These are phyloP conservation scores for Colletotrichum simmondsii DNA, from an alignment of 2,329 filamentous ascomycete genomes.

Conservation along the genomic window DNA sequence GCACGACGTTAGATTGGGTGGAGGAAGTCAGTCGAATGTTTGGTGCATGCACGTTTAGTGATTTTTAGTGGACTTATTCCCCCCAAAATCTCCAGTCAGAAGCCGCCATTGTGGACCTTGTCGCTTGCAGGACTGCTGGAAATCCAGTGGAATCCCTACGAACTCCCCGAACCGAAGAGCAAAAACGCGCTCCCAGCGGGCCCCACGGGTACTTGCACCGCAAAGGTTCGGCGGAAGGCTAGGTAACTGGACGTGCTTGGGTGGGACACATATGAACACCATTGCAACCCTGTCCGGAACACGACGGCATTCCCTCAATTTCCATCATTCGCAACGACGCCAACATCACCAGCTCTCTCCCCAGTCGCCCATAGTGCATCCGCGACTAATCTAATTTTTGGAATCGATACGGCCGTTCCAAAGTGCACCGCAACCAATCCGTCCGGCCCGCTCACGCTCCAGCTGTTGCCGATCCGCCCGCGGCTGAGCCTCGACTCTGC, in stretches of 20 bases:
- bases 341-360: slow-evolving; percentile 17
- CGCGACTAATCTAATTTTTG: background rate
- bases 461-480: slow-evolving; percentile 20
- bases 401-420: slow-evolving; percentile 8
- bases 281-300: slow-evolving; percentile 35
- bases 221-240: background rate
- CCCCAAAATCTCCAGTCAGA: slow-evolving; percentile 28
- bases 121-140: slow-evolving; percentile 10
- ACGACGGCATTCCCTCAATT: slow-evolving; percentile 33
- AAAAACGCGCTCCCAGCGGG: slow-evolving; percentile 29
- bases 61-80: slow-evolving; percentile 30
- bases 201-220: slow-evolving; percentile 30
- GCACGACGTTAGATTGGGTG: slow-evolving; percentile 24
- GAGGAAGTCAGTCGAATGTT: slow-evolving; percentile 19
- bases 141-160: slow-evolving; percentile 19
- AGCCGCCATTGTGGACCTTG: slow-evolving; percentile 16
- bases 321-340: slow-evolving; percentile 25
- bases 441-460: background rate
- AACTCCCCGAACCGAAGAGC: slow-evolving; percentile 13
- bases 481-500: slow-evolving; percentile 22
- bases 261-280: slow-evolving; percentile 35
- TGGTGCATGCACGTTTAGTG: slow-evolving; percentile 28
- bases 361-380: slow-evolving; percentile 10
- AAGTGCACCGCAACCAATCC: background rate
- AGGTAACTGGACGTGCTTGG: background rate